Base-by-base conservation (phyloP, 257 asterid genomes). In the Knoxia roxburghii region DNA sequence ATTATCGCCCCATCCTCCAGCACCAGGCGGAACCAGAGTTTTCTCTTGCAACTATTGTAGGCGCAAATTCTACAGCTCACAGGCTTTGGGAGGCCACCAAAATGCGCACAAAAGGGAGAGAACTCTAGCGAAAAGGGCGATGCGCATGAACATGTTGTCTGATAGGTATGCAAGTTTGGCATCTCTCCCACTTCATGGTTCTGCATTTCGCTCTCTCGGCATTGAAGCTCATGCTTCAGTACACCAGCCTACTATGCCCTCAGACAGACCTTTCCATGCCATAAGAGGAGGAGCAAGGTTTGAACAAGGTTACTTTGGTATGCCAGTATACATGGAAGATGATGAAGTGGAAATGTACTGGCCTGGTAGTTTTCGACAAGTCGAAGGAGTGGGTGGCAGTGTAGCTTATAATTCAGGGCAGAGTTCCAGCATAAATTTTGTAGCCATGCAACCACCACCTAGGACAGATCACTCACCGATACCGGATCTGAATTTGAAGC, bases 81-180 rank as follows among this genome's bases (percentile, higher is more conserved):
- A 93, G 66, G 99, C 99, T 0, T 56, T 93, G 60, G 99, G 99
- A 7, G 99, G 99, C 0, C 99, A 93, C 69, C 99, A 93, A 52
- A 93, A 93, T 13, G 96, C 99, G 2, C 99, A 93, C 78, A 93
- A 93, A 77, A 78, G 99, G 45, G 99, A 93, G 73, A 69, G 99
- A 71, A 88, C 95, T 3, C 74, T 93, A 0, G 99, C 96, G 0
- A 93, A 90, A 73, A 70, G 97, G 76, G 99, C 96, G 6, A 86
- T 90, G 94, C 60, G 92, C 13, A 82, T 93, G 92, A 95, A 91
- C 30, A 85, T 88, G 89, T 69, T 93, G 39, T 85, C 95, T 6
- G 95, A 93, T 40, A 73, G 95, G 61, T 88, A 86, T 41, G 89
- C 99, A 0, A 93, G 91, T 71, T 68, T 93, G 61, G 95, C 99